Base-by-base conservation (phyloP, 2,329 filamentous ascomycete species). In the Cercospora janseana region DNA sequence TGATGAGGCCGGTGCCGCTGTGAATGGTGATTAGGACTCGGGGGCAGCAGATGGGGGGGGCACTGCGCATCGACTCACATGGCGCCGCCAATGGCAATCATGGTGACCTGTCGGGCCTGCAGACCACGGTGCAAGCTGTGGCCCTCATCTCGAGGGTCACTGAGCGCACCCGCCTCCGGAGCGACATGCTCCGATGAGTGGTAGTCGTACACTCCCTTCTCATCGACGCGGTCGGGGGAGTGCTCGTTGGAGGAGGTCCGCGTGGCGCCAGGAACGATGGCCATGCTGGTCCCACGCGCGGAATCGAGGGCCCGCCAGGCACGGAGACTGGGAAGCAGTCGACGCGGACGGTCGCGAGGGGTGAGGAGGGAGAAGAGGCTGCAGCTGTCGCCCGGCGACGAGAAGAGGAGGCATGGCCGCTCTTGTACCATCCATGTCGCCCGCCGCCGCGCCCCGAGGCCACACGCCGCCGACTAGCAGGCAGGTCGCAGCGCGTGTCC, bases 1-100 rank as follows among this genome's bases (percentile, higher is more conserved):
- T 85, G 58, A 89, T 86, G 48, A 89, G 74, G 66, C 86, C 86
- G 46, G 85, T 88, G 49, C 81, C 86, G 52, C 88, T 82, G 55
- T 86, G 6, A 8, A 10, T 6, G 7, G 31, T n/a, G n/a, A n/a
- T 46, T 29, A 46, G 43, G 10, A 16, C 6, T 24, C 21, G 26
- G 4, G 4, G 16, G 23, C 9, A 9, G 2, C 20, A 16, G 10
- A 21, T 10, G 18, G 8, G 13, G 4, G 3, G 7, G 6, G 9
- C 15, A 13, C 10, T 2, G 26, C 13, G 20, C 34, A 20, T n/a
- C n/a, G n/a, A 37, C 43, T 46, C 23, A 46, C 43, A 46, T 46
- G 31, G 43, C 43, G 66, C 86, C 86, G 62, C 85, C 86, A 52
- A 88, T 86, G 58, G 86, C 86, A 70, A 82, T 81, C 79, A 82